Percentiles rank a stretch among this genome's conserved stretches.
Conservation (phyloP, 163 green algal species). For the Scenedesmus sp. region DNA sequence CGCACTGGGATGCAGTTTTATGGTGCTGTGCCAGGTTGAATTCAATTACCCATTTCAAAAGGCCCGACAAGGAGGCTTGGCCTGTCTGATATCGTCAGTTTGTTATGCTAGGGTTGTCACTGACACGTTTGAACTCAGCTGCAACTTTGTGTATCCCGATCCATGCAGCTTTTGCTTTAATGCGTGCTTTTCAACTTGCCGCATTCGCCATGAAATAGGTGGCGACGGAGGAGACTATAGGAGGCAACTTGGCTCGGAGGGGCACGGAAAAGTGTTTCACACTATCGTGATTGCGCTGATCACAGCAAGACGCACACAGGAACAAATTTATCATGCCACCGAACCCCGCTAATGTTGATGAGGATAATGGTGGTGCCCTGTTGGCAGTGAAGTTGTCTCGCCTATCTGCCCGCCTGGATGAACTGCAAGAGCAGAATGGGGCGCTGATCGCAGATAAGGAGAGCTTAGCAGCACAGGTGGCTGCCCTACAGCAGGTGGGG, state of each 20-base stretch:
- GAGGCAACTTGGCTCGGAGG: no score
- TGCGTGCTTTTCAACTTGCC: neutral
- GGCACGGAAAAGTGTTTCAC: no score
- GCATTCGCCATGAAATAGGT: no score
- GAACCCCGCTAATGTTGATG: neutral
- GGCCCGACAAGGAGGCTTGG: no score
- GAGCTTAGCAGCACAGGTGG: neutral
- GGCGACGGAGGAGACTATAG: no score
- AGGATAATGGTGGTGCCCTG: neutral
- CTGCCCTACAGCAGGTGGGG: slow-evolving; percentile 18
- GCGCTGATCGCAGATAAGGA: neutral
- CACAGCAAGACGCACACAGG: neutral
- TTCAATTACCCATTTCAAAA: no score
- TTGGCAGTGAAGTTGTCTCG: neutral
- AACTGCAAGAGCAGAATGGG: slow-evolving; percentile 6
- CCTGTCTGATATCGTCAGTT: neutral
- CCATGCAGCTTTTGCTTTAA: neutral
- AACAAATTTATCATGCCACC: neutral
- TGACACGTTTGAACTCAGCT: neutral
- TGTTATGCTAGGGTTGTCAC: neutral
- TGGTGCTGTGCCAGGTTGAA: no score
- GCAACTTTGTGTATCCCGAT: neutral
- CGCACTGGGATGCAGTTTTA: no score
- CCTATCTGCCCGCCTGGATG: neutral
- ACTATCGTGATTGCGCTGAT: no score